phyloP scores from a whole-genome alignment of 1,284 basidiomycete species.

The Malassezia dermatis region DNA sequence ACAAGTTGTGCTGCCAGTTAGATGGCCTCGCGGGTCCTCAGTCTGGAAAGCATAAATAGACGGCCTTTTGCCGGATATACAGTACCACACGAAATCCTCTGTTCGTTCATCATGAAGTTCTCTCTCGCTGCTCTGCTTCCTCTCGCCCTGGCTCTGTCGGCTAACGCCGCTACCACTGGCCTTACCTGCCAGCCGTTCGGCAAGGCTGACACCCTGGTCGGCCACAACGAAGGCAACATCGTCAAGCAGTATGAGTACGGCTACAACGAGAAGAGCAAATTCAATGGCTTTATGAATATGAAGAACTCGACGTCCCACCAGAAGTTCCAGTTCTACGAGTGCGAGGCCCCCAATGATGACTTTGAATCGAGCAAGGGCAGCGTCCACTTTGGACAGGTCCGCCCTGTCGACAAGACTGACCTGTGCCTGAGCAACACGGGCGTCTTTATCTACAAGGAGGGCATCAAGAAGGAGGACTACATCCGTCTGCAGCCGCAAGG shows the following conservation, averaged over 20 bases:
- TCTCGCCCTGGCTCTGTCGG: background rate
- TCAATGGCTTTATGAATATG: background rate
- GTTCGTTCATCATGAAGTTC: background rate
- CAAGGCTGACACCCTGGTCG: background rate
- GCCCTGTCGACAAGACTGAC: background rate
- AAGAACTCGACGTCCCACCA: background rate
- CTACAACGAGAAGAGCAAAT: background rate
- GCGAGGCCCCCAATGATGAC: background rate
- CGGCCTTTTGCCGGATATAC: background rate
- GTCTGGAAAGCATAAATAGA: background rate
- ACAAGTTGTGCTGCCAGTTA: background rate
- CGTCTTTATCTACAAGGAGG: background rate
- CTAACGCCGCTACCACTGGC: background rate
- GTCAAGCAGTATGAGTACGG: background rate
- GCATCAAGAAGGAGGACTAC: background rate
- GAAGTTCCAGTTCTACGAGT: slow-evolving; percentile 2
- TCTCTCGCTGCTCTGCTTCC: background rate
- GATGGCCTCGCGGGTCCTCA: background rate
- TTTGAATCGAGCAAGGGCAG: background rate
- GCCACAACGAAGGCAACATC: background rate
- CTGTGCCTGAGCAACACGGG: background rate
- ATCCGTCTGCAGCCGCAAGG: background rate
- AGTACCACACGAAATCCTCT: background rate
- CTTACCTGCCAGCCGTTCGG: background rate
- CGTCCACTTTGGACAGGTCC: background rate